Evolutionary conservation across 2,329 filamentous ascomycete genomes (phyloP).

Genomic region (Paracoccidioides lutzii): DNA sequence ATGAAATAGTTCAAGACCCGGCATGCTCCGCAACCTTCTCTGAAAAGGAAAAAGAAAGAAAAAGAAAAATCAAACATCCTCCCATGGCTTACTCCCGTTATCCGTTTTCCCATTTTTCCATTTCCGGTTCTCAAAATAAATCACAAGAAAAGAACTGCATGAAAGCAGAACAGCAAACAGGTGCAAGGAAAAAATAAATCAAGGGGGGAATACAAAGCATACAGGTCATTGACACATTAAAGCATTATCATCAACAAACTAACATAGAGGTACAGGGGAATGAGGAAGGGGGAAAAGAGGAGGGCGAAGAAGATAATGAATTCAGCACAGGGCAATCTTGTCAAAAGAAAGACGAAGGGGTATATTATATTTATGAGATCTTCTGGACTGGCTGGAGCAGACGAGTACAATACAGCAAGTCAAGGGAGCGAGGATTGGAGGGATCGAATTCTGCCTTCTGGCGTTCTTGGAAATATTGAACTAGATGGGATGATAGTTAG

Average conservation of each 20-base stretch:
- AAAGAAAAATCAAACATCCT: not conserved
- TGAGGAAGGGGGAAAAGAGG: not conserved
- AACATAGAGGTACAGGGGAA: no score
- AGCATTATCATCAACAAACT: not conserved
- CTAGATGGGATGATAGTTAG: constrained; percentile 14
- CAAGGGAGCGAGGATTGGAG: constrained; percentile 29
- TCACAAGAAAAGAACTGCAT: not conserved
- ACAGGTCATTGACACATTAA: not conserved
- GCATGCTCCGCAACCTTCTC: no score
- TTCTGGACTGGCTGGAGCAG: constrained; percentile 18
- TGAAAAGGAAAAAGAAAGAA: no score
- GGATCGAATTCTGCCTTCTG: constrained; percentile 27
- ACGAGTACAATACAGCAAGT: constrained; percentile 27
- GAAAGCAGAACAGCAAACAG: not conserved
- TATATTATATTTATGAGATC: not conserved
- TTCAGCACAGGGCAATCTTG: no score
- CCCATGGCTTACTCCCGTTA: not conserved
- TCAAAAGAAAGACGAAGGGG: not conserved
- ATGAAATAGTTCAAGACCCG: no score
- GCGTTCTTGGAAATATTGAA: constrained; percentile 27
- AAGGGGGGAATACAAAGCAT: not conserved
- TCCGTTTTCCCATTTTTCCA: not conserved
- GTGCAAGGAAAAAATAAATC: not conserved
- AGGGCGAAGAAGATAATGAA: not conserved
- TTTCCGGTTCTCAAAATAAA: not conserved